Conservation (phyloP, 805 yeast species). For the Ogataea nonfermentans region DNA sequence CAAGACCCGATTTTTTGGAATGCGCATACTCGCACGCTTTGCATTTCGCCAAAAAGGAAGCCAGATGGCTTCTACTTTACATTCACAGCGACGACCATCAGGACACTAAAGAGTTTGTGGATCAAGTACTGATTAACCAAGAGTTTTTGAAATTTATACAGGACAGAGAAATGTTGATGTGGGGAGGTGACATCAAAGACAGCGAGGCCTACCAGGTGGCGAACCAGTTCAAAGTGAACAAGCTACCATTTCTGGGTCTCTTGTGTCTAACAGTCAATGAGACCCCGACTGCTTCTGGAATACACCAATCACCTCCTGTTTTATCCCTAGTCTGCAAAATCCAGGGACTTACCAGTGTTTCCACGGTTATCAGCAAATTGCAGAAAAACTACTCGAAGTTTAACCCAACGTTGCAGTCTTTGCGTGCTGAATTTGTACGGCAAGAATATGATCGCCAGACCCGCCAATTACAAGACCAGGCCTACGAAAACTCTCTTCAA, state of each 20-base stretch:
- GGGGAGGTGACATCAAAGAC: conserved; percentile 87
- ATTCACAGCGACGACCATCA: conserved; percentile 74
- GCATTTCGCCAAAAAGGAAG: conserved; percentile 63
- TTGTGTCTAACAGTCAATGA: conserved; percentile 62
- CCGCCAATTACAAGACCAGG: conserved; percentile 71
- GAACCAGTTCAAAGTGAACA: conserved; percentile 64
- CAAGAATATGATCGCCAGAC: conserved; percentile 55
- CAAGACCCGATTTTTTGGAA: conserved; percentile 49
- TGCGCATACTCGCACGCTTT: conserved; percentile 83
- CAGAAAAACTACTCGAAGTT: conserved; percentile 43
- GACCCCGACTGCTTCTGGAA: conserved; percentile 56
- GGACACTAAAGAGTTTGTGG: conserved; percentile 50
- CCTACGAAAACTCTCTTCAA: conserved; percentile 68
- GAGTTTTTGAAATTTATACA: conserved; percentile 46
- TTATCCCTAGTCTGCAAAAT: conserved; percentile 59
- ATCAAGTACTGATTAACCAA: conserved; percentile 51
- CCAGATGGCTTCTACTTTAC: conserved; percentile 70
- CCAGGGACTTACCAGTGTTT: conserved; percentile 54
- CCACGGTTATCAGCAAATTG: conserved; percentile 39
- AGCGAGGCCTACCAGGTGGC: conserved; percentile 85
- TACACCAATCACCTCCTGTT: conserved; percentile 50
- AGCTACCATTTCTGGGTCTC: conserved; percentile 80
- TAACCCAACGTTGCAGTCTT: conserved; percentile 56
- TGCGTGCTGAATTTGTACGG: conserved; percentile 64
- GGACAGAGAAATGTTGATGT: conserved; percentile 56